These are phyloP conservation scores for Venturia carpophila DNA, from an alignment of 2,329 filamentous ascomycete genomes.

Conservation along the genomic window DNA sequence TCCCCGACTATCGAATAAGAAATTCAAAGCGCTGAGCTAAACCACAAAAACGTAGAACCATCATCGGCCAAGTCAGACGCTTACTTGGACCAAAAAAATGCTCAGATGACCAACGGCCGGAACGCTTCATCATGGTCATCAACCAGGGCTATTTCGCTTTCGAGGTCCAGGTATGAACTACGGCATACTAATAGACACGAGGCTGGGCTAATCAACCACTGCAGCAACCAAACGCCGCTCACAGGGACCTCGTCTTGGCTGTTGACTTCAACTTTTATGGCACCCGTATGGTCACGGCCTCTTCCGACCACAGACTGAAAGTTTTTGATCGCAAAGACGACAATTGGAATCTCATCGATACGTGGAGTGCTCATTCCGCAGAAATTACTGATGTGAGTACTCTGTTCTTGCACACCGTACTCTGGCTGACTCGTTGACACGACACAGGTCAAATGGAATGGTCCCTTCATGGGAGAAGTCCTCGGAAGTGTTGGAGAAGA, in stretches of 20 bases:
- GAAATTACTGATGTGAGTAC: conserved; percentile 73
- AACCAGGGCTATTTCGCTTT: conserved; percentile 47
- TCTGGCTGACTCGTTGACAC: conserved; percentile 16
- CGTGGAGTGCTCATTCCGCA: conserved; percentile 81
- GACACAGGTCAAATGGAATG: conserved; percentile 79
- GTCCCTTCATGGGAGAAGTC: conserved; percentile 79
- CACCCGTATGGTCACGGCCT: conserved; percentile 82
- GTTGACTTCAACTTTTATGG: conserved; percentile 89
- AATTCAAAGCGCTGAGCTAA: not conserved
- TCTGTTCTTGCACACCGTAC: not conserved
- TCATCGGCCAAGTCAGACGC: not conserved
- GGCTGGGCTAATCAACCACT: conserved; percentile 29
- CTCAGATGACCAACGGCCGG: not conserved
- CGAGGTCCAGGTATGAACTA: conserved; percentile 14
- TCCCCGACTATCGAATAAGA: conserved; percentile 16
- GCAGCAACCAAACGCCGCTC: conserved; percentile 46
- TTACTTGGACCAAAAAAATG: not conserved
- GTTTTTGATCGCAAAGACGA: conserved; percentile 77
- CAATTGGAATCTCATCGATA: conserved; percentile 75
- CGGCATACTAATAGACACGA: too few species aligned
- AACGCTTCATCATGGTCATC: conserved; percentile 27
- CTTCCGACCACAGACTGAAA: conserved; percentile 85
- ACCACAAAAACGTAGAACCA: not conserved
- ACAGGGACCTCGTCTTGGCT: conserved; percentile 73
- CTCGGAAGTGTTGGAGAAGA: conserved; percentile 85